These are phyloP conservation scores for Globisporangium abappressorium DNA, from an alignment of 352 stramenopile genomes.

Conservation along the genomic window DNA sequence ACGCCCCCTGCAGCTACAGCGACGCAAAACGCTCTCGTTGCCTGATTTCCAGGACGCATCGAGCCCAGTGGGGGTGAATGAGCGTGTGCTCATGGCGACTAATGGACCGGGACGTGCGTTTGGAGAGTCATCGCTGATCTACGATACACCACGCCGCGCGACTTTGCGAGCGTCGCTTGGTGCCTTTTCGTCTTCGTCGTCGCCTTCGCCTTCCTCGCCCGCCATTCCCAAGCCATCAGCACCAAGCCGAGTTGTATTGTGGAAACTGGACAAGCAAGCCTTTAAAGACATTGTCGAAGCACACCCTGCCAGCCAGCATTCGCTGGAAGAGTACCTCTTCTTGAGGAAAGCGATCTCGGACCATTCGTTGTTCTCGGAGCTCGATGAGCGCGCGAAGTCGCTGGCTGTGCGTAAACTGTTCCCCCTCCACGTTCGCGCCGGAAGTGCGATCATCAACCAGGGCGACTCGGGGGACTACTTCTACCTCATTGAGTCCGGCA, in stretches of 20 bases:
- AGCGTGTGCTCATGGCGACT: slow-evolving; percentile 74
- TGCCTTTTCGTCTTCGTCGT: background rate
- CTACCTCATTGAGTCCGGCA: slow-evolving; percentile 75
- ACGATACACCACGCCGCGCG: slow-evolving; percentile 76
- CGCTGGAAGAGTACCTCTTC: slow-evolving; percentile 75
- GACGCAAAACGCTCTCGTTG: slow-evolving; percentile 67
- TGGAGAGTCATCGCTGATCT: slow-evolving; percentile 82
- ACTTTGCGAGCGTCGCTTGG: slow-evolving; percentile 43
- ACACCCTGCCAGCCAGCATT: slow-evolving; percentile 72
- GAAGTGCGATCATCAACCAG: slow-evolving; percentile 68
- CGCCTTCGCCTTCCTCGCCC: background rate
- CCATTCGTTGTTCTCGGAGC: slow-evolving; percentile 70
- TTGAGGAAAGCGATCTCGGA: slow-evolving; percentile 64
- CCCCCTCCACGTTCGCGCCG: slow-evolving; percentile 54
- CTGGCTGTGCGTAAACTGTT: slow-evolving; percentile 84
- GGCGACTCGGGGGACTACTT: slow-evolving; percentile 86
- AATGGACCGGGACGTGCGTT: slow-evolving; percentile 79
- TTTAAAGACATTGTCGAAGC: slow-evolving; percentile 59
- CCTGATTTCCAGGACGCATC: slow-evolving; percentile 68
- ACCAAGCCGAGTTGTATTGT: slow-evolving; percentile 47
- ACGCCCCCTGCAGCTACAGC: slow-evolving; percentile 32
- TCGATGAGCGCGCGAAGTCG: slow-evolving; percentile 75
- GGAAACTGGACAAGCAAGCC: slow-evolving; percentile 66
- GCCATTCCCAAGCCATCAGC: background rate
- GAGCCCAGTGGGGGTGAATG: slow-evolving; percentile 53